phyloP scores from a whole-genome alignment of 768 basidiomycete species.

The Cubamyces lactineus region DNA sequence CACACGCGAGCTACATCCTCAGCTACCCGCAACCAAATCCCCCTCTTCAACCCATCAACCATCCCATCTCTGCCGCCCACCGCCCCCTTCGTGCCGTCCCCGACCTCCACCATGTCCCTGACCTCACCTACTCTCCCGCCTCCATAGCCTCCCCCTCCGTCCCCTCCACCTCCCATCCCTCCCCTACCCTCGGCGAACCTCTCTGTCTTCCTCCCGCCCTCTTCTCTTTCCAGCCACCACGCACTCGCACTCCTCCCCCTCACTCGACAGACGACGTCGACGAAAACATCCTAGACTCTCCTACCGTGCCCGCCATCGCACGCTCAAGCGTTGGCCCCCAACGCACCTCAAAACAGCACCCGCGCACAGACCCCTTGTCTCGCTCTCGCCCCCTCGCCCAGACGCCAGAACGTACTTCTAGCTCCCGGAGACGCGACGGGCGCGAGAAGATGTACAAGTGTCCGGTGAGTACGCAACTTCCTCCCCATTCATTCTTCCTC shows the following conservation, averaged over 20 bases:
- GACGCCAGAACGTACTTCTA: conserved; percentile 7
- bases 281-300: not conserved
- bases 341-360: not conserved
- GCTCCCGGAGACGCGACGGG: conserved; percentile 19
- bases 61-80: conserved; percentile 12
- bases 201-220: conserved; percentile 31
- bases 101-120: conserved; percentile 14
- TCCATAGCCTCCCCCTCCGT: conserved; percentile 9
- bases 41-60: conserved; percentile 25
- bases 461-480: conserved; percentile 42
- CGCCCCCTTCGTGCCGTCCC: conserved; percentile 11
- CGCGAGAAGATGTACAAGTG: conserved; percentile 53
- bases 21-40: conserved; percentile 39
- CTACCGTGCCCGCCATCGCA: not conserved
- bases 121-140: conserved; percentile 17
- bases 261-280: not conserved
- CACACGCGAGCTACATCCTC: conserved; percentile 30
- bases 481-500: not conserved
- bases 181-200: conserved; percentile 21
- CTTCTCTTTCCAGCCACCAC: conserved; percentile 26
- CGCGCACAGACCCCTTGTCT: conserved; percentile 13
- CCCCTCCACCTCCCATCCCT: conserved; percentile 16
- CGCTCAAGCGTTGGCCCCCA: conserved; percentile 7
- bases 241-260: not conserved
- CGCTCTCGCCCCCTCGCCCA: conserved; percentile 16